Percentiles rank a stretch among this genome's conserved stretches.
Conservation (phyloP, 2,329 filamentous ascomycete species). For the Pyrenochaeta sp. region DNA sequence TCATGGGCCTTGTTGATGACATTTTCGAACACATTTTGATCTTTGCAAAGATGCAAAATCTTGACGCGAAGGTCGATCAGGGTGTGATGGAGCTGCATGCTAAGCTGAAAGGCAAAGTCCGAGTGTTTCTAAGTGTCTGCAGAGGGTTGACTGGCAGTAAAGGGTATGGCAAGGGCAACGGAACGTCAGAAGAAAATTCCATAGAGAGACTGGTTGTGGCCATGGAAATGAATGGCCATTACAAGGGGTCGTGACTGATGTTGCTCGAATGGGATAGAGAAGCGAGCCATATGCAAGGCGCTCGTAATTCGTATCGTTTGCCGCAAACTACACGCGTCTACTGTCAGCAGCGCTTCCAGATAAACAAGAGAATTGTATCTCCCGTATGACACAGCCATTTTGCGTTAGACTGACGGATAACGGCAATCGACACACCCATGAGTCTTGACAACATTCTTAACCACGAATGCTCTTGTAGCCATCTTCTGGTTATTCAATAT, state of each 20-base stretch:
- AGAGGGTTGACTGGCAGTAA: constrained; percentile 70
- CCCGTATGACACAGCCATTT: too few species aligned
- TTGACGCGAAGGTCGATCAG: constrained; percentile 25
- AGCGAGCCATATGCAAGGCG: background rate
- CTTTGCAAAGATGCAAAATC: constrained; percentile 58
- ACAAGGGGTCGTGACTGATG: constrained; percentile 47
- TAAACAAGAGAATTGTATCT: too few species aligned
- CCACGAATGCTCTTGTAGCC: too few species aligned
- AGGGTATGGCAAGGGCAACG: constrained; percentile 49
- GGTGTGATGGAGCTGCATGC: constrained; percentile 63
- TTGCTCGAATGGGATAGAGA: background rate
- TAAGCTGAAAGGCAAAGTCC: constrained; percentile 73
- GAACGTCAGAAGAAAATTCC: constrained; percentile 61
- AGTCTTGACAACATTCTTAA: too few species aligned
- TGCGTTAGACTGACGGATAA: too few species aligned
- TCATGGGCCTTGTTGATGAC: constrained; percentile 76
- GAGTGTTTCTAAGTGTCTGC: constrained; percentile 77
- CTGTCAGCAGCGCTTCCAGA: background rate
- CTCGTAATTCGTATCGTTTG: background rate
- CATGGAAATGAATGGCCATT: constrained; percentile 76
- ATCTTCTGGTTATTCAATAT: too few species aligned
- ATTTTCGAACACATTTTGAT: constrained; percentile 76
- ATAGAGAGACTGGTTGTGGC: constrained; percentile 73
- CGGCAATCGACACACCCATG: too few species aligned
- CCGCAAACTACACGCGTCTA: background rate